phyloP scores from a whole-genome alignment of 2,329 filamentous ascomycete genomes.

The Mycosphaerella arachidis region DNA sequence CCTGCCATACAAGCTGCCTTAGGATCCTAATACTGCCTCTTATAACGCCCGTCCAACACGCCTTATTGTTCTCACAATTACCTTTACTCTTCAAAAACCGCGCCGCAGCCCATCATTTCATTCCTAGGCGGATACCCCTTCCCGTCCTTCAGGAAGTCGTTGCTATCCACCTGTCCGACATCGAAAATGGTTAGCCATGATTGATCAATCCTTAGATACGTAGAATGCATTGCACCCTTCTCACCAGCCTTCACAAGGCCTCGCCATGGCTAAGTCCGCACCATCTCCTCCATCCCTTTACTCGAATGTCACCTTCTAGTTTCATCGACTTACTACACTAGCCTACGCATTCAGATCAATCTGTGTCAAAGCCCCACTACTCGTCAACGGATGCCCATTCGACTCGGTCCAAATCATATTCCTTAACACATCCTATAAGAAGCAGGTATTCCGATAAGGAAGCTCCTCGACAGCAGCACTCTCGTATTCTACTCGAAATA shows the following conservation, averaged over 20 bases:
- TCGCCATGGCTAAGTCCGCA: too few relatives aligned
- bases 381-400: constrained; percentile 14
- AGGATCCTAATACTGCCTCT: not conserved
- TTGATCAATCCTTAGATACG: too few relatives aligned
- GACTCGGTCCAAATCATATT: constrained; percentile 17
- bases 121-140: not conserved
- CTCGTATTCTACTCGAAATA: too few relatives aligned
- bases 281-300: not conserved
- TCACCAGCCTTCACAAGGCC: too few relatives aligned
- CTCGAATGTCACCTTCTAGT: not conserved
- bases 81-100: not conserved
- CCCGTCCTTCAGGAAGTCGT: not conserved
- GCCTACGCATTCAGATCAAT: constrained; percentile 6
- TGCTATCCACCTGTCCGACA: too few relatives aligned
- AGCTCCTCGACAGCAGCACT: too few relatives aligned
- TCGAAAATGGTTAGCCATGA: too few relatives aligned
- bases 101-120: constrained; percentile 5
- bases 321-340: not conserved
- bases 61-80: not conserved
- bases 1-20: not conserved
- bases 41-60: not conserved
- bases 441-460: too few relatives aligned
- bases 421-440: constrained; percentile 10
- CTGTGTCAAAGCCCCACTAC: constrained; percentile 1
- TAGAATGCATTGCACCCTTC: too few relatives aligned